Base-by-base conservation (phyloP, 805 yeast genomes). In the Wickerhamomyces xylosicus region DNA sequence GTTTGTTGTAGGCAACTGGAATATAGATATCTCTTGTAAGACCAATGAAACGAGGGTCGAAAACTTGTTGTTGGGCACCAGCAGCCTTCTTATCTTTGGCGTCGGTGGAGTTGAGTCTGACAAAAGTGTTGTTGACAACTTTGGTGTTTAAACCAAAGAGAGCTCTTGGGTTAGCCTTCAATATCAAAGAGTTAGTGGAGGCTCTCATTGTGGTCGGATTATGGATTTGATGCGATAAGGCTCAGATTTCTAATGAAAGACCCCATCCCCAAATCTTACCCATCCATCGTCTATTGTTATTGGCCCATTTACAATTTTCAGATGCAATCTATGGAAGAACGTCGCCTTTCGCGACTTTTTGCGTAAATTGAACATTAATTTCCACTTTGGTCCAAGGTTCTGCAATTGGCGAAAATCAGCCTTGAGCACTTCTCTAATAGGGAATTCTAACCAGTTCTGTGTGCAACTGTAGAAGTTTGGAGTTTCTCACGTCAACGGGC, bases 1-100 rank as follows among this genome's bases (percentile, higher is more conserved):
- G 50, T 41, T 67, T 64, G 10, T 58, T 55, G 41, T 58, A 59
- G 3, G 74, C 55, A 3, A 77, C 69, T 10, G 82, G 82, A 41
- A 78, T 59, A 47, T 70, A 78, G 3, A 68, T 48, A 35, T 66
- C 68, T 27, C 62, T 52, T 1, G 67, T 55, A 9, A 66, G 59
- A 19, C 71, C 71, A 35, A 64, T 49, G 44, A 61, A 59, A 41
- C 67, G 58, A 15, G 67, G 62, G 41, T 63, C 63, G 41, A 63
- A 62, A n/a, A 48, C 51, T 25, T 51, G 50, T 34, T 48, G 50
- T 19, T 47, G 50, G 19, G 50, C 22, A 4, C 40, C 39, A 25
- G 45, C 33, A 21, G 38, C 34, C 39, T 37, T 42, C 13, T 37
- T 36, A 28, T 39, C 38, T 18, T 39, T 19, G 3, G 43, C 13